Evolutionary conservation across 2,329 filamentous ascomycete species (phyloP).

Genomic region (Ceratocystis colombiana): DNA sequence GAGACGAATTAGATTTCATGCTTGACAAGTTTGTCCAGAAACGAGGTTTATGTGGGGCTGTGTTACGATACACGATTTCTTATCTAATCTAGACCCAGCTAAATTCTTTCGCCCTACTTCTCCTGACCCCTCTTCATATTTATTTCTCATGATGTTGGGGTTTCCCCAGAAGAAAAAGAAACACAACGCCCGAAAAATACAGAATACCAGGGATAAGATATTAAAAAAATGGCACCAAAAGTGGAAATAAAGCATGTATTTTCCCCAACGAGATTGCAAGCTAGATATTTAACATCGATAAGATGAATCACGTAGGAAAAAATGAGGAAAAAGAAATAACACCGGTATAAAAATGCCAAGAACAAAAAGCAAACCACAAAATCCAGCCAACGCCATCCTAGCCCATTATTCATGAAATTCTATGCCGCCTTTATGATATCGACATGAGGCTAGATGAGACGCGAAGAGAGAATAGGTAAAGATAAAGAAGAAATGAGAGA

Average conservation of each 20-base stretch:
- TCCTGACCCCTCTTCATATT: too few species aligned
- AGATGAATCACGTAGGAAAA: not conserved
- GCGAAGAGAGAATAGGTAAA: slow-evolving; percentile 15
- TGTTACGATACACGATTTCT: too few species aligned
- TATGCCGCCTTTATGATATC: slow-evolving; percentile 16
- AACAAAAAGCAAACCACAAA: slow-evolving; percentile 9
- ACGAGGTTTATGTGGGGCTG: too few species aligned
- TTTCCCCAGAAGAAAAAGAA: too few species aligned
- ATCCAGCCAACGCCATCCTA: slow-evolving; percentile 18
- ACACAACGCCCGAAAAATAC: not conserved
- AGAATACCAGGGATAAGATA: not conserved
- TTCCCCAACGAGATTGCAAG: not conserved
- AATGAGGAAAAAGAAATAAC: not conserved
- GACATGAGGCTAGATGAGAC: slow-evolving; percentile 13
- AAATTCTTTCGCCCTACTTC: too few species aligned
- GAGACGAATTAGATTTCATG: too few species aligned
- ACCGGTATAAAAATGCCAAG: slow-evolving; percentile 14
- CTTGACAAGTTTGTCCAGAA: too few species aligned
- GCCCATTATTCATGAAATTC: slow-evolving; percentile 20
- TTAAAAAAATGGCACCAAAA: not conserved
- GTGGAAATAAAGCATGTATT: not conserved
- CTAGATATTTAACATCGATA: not conserved
- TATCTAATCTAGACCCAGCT: too few species aligned
- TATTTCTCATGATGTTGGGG: too few species aligned
- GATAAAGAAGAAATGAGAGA: not conserved